Base-by-base conservation (phyloP, 2,329 filamentous ascomycete species). In the Fusarium equiseti region DNA sequence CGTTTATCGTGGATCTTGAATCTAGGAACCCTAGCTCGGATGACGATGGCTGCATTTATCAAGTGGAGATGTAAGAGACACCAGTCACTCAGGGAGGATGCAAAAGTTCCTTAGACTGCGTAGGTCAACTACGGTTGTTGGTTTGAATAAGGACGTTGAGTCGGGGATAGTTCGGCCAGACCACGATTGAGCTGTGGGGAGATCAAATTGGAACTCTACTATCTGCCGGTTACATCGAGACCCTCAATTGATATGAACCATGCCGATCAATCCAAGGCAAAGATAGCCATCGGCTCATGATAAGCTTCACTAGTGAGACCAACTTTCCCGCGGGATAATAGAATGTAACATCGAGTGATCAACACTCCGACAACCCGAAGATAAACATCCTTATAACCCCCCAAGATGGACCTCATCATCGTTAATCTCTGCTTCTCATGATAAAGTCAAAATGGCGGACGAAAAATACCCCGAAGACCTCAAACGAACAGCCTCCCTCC, bases 211-310 rank as follows among this genome's bases (percentile, higher is more conserved):
- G 10, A 10, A 27, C 8, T 3, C 13, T 22, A 15, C 50, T 53
- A 43, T 53, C 35, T 53, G 5, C 13, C 8, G 12, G 50, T 53
- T 53, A 29, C 50, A 53, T 43, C 24, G 26, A 38, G 50, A 53
- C 50, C 50, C 50, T 53, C 50, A 20, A 29, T 43, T 53, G 50
- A 53, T 53, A 53, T 26, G 24, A 53, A 22, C 24, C 26, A 48
- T 15, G 24, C 4, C 6, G 2, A 16, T 24, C 22, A 5, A 13
- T 8, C 18, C 3, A 42, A 7, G 50, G 26, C 12, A 15, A 3
- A 42, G 50, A 53, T 53, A 53, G 24, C n/a, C 50, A 3, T 40
- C 24, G 35, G 8, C 42, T 15, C 13, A 53, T 43, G 50, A 53
- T 53, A 53, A 43, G 32, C 45, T 48, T 48, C n/a, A 5, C 12